phyloP scores from a whole-genome alignment of 305 asterid species.

The Andrographis paniculata region DNA sequence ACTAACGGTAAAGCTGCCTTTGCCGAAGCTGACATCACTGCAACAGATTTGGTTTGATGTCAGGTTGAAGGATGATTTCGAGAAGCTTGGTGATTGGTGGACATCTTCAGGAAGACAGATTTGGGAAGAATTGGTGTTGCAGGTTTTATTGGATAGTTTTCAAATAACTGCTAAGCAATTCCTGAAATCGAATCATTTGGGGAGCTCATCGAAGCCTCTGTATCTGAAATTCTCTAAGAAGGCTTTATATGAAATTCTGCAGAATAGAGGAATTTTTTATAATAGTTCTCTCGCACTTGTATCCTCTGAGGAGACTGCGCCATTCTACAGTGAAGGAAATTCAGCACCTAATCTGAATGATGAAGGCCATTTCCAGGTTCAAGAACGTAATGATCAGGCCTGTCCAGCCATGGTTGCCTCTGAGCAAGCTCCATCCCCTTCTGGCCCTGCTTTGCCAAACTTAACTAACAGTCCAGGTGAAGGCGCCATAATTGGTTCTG shows the following conservation, averaged over 20 bases:
- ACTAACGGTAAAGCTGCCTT: slow-evolving; percentile 34
- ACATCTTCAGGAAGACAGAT: slow-evolving; percentile 26
- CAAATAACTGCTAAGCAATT: slow-evolving; percentile 35
- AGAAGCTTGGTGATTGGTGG: slow-evolving; percentile 59
- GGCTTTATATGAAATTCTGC: slow-evolving; percentile 23
- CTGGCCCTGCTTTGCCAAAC: slow-evolving; percentile 22
- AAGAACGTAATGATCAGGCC: slow-evolving; percentile 16
- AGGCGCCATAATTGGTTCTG: slow-evolving; percentile 24
- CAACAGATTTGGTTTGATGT: slow-evolving; percentile 89
- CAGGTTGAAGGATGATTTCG: slow-evolving; percentile 37
- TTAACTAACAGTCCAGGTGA: slow-evolving; percentile 23
- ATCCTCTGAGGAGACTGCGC: slow-evolving; percentile 26
- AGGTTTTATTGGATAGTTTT: slow-evolving; percentile 41
- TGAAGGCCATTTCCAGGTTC: slow-evolving; percentile 18
- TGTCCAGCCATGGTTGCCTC: slow-evolving; percentile 16
- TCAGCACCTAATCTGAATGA: slow-evolving; percentile 17
- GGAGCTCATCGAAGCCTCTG: slow-evolving; percentile 21
- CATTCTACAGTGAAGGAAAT: slow-evolving; percentile 19
- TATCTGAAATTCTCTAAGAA: slow-evolving; percentile 31
- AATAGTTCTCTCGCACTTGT: slow-evolving; percentile 20
- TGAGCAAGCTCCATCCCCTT: slow-evolving; percentile 20
- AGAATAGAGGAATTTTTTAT: slow-evolving; percentile 23
- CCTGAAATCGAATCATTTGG: slow-evolving; percentile 31
- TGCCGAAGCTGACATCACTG: slow-evolving; percentile 47
- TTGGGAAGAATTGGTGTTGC: slow-evolving; percentile 50